Evolutionary conservation across 2,329 filamentous ascomycete genomes (phyloP).

Genomic region (Penicillium verrucosum): DNA sequence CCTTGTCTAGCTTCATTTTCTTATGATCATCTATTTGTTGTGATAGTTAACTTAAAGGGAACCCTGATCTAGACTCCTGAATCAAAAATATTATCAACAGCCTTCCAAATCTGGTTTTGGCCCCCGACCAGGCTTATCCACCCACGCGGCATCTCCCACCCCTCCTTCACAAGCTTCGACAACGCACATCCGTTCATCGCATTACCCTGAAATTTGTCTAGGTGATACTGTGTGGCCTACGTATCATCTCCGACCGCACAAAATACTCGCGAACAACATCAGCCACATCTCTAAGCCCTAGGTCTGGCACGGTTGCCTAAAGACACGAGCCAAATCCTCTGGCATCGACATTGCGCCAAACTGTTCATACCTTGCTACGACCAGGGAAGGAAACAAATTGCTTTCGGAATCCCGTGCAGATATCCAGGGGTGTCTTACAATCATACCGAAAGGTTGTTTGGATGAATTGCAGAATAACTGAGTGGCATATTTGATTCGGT

Average conservation of each 20-base stretch:
- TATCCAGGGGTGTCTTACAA: background rate
- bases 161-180: constrained; percentile 8
- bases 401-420: background rate
- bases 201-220: background rate
- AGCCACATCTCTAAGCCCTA: background rate
- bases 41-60: background rate
- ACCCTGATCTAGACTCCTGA: too few relatives aligned
- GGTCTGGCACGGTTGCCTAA: background rate
- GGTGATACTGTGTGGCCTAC: background rate
- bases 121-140: background rate
- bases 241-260: background rate
- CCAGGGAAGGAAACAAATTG: background rate
- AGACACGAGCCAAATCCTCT: background rate
- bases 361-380: background rate
- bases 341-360: background rate
- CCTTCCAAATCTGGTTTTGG: background rate
- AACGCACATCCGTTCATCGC: background rate
- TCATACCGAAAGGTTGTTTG: background rate
- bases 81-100: background rate
- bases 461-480: background rate
- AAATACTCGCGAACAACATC: background rate
- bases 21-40: background rate
- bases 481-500: background rate
- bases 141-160: background rate
- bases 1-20: background rate